phyloP scores from a whole-genome alignment of 495 filamentous ascomycete genomes.

The Wilcoxina mikolae region DNA sequence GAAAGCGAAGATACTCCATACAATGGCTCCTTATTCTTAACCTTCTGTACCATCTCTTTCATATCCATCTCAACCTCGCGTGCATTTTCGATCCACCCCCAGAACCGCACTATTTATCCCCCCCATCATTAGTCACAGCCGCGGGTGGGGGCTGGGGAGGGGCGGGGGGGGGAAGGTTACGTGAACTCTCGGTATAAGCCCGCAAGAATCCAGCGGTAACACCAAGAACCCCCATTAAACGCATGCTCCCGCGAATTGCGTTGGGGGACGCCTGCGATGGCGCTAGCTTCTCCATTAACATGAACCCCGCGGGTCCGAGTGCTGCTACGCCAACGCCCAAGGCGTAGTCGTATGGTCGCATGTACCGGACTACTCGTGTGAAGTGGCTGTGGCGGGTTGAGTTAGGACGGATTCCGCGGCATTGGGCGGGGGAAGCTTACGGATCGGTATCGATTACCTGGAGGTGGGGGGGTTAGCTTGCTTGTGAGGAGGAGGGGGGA shows the following conservation, averaged over 20 bases:
- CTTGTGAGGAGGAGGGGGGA: background rate
- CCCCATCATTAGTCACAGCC: background rate
- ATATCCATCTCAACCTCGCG: conserved; percentile 92
- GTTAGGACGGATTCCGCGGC: background rate
- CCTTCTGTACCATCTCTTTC: conserved; percentile 90
- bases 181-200: conserved; percentile 58
- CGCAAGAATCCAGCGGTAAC: conserved; percentile 59
- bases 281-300: conserved; percentile 66
- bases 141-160: too few species aligned
- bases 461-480: background rate
- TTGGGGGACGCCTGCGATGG: conserved; percentile 54
- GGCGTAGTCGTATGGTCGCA: conserved; percentile 65
- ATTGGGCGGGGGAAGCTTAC: conserved; percentile 41
- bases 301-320: conserved; percentile 55
- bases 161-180: conserved; percentile 32
- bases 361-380: conserved; percentile 73
- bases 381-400: conserved; percentile 51
- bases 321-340: conserved; percentile 50
- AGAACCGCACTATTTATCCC: conserved; percentile 57
- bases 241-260: conserved; percentile 70
- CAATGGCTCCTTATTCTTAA: conserved; percentile 79
- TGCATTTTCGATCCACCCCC: conserved; percentile 80
- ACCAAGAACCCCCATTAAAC: conserved; percentile 56
- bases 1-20: conserved; percentile 68
- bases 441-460: conserved; percentile 97